A percentile compares a stretch with the other conserved stretches of the same genome.
Evolutionary conservation across 192 early-diverging fungal species (phyloP).

Genomic region (Chytriomyces sp.): DNA sequence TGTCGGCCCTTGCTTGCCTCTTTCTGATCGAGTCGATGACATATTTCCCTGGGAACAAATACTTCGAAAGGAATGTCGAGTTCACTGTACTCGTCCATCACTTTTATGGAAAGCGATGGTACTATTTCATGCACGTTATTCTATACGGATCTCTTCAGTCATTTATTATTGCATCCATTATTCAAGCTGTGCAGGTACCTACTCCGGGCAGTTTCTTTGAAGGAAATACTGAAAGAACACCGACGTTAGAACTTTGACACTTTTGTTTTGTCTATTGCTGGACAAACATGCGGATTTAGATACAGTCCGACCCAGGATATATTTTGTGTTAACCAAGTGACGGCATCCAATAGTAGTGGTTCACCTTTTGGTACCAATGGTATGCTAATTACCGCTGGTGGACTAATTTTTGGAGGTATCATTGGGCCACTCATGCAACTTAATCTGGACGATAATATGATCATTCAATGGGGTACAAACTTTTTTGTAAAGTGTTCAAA

Average conservation of each 20-base stretch:
- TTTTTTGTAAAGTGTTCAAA: background rate
- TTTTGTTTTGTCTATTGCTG: constrained; percentile 60
- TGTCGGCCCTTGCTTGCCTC: constrained; percentile 64
- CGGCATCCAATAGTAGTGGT: constrained; percentile 41
- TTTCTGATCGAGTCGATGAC: constrained; percentile 74
- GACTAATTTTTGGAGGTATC: constrained; percentile 53
- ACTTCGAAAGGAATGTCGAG: constrained; percentile 71
- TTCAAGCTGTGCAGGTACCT: constrained; percentile 65
- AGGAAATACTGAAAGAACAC: background rate
- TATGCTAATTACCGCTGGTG: constrained; percentile 64
- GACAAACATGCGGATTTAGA: constrained; percentile 68
- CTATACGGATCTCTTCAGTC: constrained; percentile 68
- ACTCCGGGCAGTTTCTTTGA: background rate
- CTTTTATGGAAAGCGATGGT: constrained; percentile 66
- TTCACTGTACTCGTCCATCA: constrained; percentile 70
- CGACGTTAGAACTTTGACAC: constrained; percentile 60
- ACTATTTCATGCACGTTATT: constrained; percentile 62
- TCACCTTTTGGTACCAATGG: constrained; percentile 60
- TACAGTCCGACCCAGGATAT: constrained; percentile 56
- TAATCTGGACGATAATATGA: constrained; percentile 71
- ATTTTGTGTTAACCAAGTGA: constrained; percentile 49
- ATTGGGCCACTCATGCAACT: constrained; percentile 62
- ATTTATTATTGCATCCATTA: constrained; percentile 71
- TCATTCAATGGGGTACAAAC: constrained; percentile 56
- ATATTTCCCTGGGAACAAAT: constrained; percentile 69